These are phyloP conservation scores for Nicotiana tomentosiformis DNA, from an alignment of 257 asterid genomes.

Conservation along the genomic window DNA sequence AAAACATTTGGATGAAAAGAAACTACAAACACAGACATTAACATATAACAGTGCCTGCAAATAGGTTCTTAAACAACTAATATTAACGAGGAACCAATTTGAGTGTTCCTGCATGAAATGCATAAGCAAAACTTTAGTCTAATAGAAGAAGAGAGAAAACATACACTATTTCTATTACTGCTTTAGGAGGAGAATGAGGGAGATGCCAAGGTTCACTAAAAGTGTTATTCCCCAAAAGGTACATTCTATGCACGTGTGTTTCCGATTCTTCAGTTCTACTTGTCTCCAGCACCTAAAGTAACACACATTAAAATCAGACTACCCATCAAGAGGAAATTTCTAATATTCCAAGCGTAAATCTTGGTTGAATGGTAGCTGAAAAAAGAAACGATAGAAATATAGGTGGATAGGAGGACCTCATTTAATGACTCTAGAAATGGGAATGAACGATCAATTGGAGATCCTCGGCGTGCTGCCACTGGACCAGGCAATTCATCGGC, in stretches of 20 bases:
- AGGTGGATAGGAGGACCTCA: constrained; percentile 48
- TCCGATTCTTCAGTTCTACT: constrained; percentile 75
- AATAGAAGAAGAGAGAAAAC: constrained; percentile 17
- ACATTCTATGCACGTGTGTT: constrained; percentile 85
- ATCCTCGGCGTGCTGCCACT: constrained; percentile 56
- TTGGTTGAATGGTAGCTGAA: not conserved
- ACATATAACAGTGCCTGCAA: not conserved
- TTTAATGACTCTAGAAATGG: constrained; percentile 85
- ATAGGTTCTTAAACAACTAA: not conserved
- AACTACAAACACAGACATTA: not conserved
- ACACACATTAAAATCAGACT: not conserved
- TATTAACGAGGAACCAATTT: not conserved
- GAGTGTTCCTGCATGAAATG: constrained; percentile 1
- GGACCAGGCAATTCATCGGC: constrained; percentile 71
- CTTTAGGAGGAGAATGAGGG: constrained; percentile 84
- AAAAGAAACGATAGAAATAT: constrained; percentile 5
- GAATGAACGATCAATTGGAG: constrained; percentile 79
- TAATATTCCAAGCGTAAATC: not conserved
- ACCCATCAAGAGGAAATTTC: constrained; percentile 5
- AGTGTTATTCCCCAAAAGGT: constrained; percentile 75
- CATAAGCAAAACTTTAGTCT: not conserved
- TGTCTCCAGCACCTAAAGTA: constrained; percentile 73
- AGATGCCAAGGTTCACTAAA: constrained; percentile 89
- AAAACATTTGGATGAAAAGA: constrained; percentile 3
- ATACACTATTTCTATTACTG: constrained; percentile 79